A percentile compares a stretch with the other conserved stretches of the same genome.
phyloP scores from a whole-genome alignment of 129 eudicot species.

The Scalesia atractyloides region DNA sequence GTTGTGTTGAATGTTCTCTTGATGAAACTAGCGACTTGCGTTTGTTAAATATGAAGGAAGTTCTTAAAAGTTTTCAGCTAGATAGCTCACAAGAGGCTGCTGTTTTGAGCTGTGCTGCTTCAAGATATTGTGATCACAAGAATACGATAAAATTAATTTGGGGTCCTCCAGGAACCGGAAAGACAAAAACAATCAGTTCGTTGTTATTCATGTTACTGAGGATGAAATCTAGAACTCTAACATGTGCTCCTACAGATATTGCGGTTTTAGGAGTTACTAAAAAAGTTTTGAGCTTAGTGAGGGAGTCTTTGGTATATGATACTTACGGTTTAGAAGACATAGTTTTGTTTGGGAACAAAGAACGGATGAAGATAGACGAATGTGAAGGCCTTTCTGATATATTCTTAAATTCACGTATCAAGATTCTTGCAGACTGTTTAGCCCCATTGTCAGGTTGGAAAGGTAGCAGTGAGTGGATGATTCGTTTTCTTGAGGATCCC shows the following conservation, averaged over 20 bases:
- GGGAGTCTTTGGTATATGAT: conserved; percentile 33
- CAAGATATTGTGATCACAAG: conserved; percentile 45
- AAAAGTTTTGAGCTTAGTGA: conserved; percentile 38
- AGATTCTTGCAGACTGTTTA: conserved; percentile 33
- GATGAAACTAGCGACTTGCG: not conserved
- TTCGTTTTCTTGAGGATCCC: conserved; percentile 59
- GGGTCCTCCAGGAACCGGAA: conserved; percentile 94
- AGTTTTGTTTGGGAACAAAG: conserved; percentile 58
- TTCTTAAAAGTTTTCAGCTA: conserved; percentile 32
- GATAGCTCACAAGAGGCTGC: conserved; percentile 63
- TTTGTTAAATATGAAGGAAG: conserved; percentile 13
- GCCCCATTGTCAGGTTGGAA: conserved; percentile 52
- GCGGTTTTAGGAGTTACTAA: conserved; percentile 59
- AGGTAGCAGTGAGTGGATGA: conserved; percentile 38
- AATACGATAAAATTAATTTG: conserved; percentile 53
- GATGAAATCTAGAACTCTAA: conserved; percentile 59
- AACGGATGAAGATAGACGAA: conserved; percentile 58
- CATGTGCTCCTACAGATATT: conserved; percentile 77
- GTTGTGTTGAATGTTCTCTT: conserved; percentile 15
- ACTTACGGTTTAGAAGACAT: conserved; percentile 72
- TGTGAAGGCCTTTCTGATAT: conserved; percentile 47
- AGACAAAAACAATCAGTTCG: conserved; percentile 52
- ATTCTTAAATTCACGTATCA: conserved; percentile 45
- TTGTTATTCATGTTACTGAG: conserved; percentile 38
- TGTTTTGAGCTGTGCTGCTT: conserved; percentile 45